Conservation (phyloP, 805 yeast species). For the Myxozyma neglecta region DNA sequence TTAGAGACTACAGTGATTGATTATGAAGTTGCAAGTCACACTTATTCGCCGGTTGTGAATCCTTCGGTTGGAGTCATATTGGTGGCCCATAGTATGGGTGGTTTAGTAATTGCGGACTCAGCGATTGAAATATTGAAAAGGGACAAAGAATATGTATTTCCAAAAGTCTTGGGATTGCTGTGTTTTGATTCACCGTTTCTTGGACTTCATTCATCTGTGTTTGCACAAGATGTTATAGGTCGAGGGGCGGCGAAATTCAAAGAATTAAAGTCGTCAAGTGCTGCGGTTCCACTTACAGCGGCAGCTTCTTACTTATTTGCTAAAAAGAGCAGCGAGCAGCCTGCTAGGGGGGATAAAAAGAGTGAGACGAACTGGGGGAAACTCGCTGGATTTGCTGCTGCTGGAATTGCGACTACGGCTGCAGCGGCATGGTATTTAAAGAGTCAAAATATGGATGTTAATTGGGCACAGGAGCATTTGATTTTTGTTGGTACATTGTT, state of each 20-base stretch:
- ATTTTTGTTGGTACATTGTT: constrained; percentile 26
- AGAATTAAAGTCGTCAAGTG: constrained; percentile 14
- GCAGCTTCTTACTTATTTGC: constrained; percentile 25
- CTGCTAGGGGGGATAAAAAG: constrained; percentile 3
- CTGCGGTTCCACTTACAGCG: constrained; percentile 22
- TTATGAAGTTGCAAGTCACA: constrained; percentile 16
- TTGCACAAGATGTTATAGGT: constrained; percentile 26
- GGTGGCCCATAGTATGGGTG: constrained; percentile 32
- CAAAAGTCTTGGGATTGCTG: constrained; percentile 25
- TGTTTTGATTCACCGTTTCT: constrained; percentile 31
- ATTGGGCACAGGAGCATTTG: constrained; percentile 29
- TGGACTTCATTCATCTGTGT: constrained; percentile 29
- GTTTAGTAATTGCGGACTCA: constrained; percentile 23
- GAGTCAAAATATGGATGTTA: constrained; percentile 22
- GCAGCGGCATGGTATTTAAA: constrained; percentile 31
- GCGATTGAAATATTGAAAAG: constrained; percentile 18
- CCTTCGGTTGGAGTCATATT: constrained; percentile 28
- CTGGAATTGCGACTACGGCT: constrained; percentile 28
- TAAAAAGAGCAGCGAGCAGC: constrained; percentile 29
- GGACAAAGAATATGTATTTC: constrained; percentile 18
- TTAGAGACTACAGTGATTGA: constrained; percentile 25
- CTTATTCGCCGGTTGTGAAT: constrained; percentile 24
- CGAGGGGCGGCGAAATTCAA: constrained; percentile 29
- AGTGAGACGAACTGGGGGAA: constrained; percentile 25
- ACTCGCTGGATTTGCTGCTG: constrained; percentile 25